These are phyloP conservation scores for Alloteropsis angusta DNA, from an alignment of 202 grass and related monocot genomes.

Conservation along the genomic window DNA sequence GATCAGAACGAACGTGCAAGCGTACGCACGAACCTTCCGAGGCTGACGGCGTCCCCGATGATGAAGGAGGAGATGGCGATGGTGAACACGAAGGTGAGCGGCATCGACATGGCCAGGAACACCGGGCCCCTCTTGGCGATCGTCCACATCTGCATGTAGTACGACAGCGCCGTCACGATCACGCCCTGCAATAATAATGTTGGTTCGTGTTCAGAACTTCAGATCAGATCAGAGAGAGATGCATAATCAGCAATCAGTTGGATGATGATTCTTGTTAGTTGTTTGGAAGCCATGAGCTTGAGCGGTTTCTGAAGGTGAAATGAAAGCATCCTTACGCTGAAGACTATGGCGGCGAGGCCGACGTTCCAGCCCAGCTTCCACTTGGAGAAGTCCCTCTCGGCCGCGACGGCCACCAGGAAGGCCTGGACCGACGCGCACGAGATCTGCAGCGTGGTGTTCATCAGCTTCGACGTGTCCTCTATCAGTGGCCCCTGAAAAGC, in stretches of 20 bases:
- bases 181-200: conserved; percentile 37
- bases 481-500: conserved; percentile 44
- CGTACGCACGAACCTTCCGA: conserved; percentile 40
- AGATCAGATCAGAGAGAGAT: no score
- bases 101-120: conserved; percentile 58
- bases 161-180: conserved; percentile 34
- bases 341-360: conserved; percentile 39
- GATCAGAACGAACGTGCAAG: no score
- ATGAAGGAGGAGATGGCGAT: conserved; percentile 42
- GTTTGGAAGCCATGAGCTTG: neutral
- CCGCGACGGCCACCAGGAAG: conserved; percentile 51
- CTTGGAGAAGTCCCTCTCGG: conserved; percentile 63
- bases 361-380: conserved; percentile 65
- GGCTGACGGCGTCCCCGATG: conserved; percentile 53
- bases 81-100: conserved; percentile 53
- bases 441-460: conserved; percentile 61
- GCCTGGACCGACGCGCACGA: conserved; percentile 59
- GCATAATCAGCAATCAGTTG: no score
- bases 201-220: neutral
- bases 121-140: conserved; percentile 68
- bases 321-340: conserved; percentile 44
- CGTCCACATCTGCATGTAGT: conserved; percentile 73
- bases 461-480: conserved; percentile 65
- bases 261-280: no score
- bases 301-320: neutral